phyloP scores from a whole-genome alignment of 345 rosid species.

The Gossypium herbaceum region DNA sequence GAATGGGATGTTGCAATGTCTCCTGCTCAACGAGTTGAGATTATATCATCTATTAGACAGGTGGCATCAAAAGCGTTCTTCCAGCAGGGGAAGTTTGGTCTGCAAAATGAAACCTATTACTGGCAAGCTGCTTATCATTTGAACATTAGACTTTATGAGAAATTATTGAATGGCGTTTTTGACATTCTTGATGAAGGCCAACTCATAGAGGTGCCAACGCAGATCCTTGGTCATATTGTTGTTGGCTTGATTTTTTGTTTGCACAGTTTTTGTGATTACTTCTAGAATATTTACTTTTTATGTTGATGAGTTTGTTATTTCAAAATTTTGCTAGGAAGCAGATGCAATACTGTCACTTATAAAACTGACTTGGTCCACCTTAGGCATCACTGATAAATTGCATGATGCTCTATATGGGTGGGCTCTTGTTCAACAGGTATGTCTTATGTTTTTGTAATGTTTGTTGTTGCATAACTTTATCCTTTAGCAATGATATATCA shows the following conservation, averaged over 20 bases:
- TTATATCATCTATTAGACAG: constrained; percentile 63
- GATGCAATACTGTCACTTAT: constrained; percentile 53
- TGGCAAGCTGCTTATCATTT: constrained; percentile 82
- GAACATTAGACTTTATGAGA: constrained; percentile 75
- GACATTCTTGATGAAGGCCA: constrained; percentile 93
- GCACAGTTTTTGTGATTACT: not conserved
- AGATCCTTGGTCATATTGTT: constrained; percentile 13
- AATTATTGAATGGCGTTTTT: constrained; percentile 64
- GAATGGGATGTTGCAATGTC: constrained; percentile 74
- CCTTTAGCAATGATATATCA: not conserved
- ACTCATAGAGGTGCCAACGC: constrained; percentile 68
- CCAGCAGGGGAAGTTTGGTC: constrained; percentile 54
- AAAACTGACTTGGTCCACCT: constrained; percentile 73
- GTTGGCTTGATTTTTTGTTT: constrained; percentile 1
- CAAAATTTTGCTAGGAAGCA: constrained; percentile 52
- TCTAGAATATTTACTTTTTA: constrained; percentile 3
- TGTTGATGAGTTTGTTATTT: constrained; percentile 22
- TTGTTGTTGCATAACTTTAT: constrained; percentile 3
- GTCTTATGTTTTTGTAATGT: constrained; percentile 14
- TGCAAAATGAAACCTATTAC: constrained; percentile 67
- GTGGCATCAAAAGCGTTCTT: constrained; percentile 57
- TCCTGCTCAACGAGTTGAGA: constrained; percentile 69
- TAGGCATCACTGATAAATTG: constrained; percentile 81
- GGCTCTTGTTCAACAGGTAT: constrained; percentile 88
- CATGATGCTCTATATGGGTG: constrained; percentile 79